Evolutionary conservation across 1,284 basidiomycete genomes (phyloP).

Genomic region (Apiotrichum veenhuisii): DNA sequence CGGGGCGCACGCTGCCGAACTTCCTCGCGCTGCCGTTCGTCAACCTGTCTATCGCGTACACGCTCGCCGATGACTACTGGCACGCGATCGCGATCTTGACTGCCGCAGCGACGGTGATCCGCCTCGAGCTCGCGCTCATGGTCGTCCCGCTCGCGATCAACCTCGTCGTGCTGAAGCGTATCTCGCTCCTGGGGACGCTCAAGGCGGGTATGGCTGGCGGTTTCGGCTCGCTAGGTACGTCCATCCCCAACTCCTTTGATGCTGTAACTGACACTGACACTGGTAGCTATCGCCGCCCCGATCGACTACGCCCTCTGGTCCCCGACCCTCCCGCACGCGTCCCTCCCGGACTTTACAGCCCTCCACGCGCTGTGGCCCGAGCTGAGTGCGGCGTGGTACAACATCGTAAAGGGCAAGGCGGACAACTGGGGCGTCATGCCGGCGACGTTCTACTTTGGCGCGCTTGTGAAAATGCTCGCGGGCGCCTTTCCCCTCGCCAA

Average conservation of each 20-base stretch:
- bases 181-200: slow-evolving; percentile 55
- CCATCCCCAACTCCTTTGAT: not conserved
- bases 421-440: slow-evolving; percentile 89
- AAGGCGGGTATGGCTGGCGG: slow-evolving; percentile 58
- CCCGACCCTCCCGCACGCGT: slow-evolving; percentile 31
- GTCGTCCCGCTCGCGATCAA: slow-evolving; percentile 63
- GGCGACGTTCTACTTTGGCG: slow-evolving; percentile 63
- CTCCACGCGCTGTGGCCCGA: slow-evolving; percentile 78
- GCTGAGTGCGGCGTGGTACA: slow-evolving; percentile 73
- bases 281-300: slow-evolving; percentile 58
- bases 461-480: slow-evolving; percentile 75
- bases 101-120: slow-evolving; percentile 67
- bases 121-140: slow-evolving; percentile 73
- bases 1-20: slow-evolving; percentile 87
- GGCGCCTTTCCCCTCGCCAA: slow-evolving; percentile 61
- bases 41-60: slow-evolving; percentile 24
- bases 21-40: slow-evolving; percentile 75
- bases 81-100: slow-evolving; percentile 55
- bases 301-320: slow-evolving; percentile 88
- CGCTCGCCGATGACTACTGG: slow-evolving; percentile 23
- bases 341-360: slow-evolving; percentile 32
- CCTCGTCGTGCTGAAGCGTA: slow-evolving; percentile 53
- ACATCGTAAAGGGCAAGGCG: slow-evolving; percentile 80
- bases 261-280: not conserved
- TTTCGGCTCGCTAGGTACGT: slow-evolving; percentile 59